phyloP scores from a whole-genome alignment of 495 filamentous ascomycete species.

The Pseudoneurospora amorphoporcata region DNA sequence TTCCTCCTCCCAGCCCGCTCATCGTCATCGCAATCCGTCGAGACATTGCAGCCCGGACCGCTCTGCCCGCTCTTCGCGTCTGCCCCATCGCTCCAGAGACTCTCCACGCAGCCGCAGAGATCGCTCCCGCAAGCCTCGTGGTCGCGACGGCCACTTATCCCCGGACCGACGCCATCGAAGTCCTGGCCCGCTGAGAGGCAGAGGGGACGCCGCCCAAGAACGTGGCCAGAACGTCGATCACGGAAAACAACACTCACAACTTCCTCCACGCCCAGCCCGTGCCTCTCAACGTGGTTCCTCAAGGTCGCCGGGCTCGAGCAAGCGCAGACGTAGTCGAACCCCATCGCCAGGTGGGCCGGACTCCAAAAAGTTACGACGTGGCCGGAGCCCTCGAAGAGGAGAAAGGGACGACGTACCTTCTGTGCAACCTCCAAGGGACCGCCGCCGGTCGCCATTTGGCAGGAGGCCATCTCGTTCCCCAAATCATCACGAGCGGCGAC shows the following conservation, averaged over 20 bases:
- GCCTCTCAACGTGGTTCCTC: conserved; percentile 14
- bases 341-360: conserved; percentile 19
- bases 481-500: conserved; percentile 11
- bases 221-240: not conserved
- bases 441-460: conserved; percentile 14
- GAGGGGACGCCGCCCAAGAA: conserved; percentile 9
- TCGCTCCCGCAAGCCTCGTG: conserved; percentile 23
- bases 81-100: conserved; percentile 10
- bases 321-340: conserved; percentile 31
- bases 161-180: conserved; percentile 14
- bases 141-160: conserved; percentile 21
- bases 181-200: conserved; percentile 11
- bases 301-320: conserved; percentile 24
- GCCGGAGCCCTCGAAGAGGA: conserved; percentile 18
- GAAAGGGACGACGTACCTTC: conserved; percentile 18
- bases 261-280: not conserved
- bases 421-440: conserved; percentile 10
- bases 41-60: conserved; percentile 26
- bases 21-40: conserved; percentile 11
- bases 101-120: conserved; percentile 19
- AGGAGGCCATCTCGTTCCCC: conserved; percentile 24
- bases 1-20: conserved; percentile 5
- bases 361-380: conserved; percentile 28
- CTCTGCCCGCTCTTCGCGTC: conserved; percentile 17
- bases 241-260: not conserved